phyloP scores from a whole-genome alignment of 164 flowering plant genomes.

The Euptelea pleiosperma region DNA sequence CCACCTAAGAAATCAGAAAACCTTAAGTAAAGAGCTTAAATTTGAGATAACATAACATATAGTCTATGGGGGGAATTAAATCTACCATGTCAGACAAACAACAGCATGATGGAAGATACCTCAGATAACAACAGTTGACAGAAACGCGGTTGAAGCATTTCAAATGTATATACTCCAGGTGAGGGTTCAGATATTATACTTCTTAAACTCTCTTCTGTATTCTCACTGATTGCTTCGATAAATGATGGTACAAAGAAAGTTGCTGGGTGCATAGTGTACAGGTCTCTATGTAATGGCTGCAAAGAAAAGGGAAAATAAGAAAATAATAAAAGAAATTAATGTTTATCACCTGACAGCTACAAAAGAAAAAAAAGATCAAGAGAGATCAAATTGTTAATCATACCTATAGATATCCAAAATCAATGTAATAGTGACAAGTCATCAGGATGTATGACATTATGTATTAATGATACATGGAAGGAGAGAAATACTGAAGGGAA shows the following conservation, averaged over 20 bases:
- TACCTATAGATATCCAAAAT: too few relatives aligned
- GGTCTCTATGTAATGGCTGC: slow-evolving; percentile 72
- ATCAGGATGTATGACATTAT: too few relatives aligned
- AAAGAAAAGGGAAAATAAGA: slow-evolving; percentile 20
- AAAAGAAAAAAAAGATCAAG: too few relatives aligned
- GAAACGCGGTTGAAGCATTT: slow-evolving; percentile 75
- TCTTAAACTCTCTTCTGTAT: slow-evolving; percentile 68
- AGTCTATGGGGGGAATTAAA: slow-evolving; percentile 13
- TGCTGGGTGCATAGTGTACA: slow-evolving; percentile 56
- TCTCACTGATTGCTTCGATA: slow-evolving; percentile 66
- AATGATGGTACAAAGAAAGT: slow-evolving; percentile 79
- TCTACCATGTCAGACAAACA: slow-evolving; percentile 4
- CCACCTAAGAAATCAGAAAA: slow-evolving; percentile 63
- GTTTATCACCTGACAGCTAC: too few relatives aligned
- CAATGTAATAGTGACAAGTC: too few relatives aligned
- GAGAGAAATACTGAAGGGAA: too few relatives aligned
- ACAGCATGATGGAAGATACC: slow-evolving; percentile 36
- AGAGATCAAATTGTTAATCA: too few relatives aligned
- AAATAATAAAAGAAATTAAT: too few relatives aligned
- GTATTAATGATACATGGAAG: too few relatives aligned
- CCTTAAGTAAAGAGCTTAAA: slow-evolving; percentile 26
- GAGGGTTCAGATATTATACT: slow-evolving; percentile 70
- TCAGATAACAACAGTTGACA: slow-evolving; percentile 64
- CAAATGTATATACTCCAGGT: slow-evolving; percentile 80
- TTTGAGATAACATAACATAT: slow-evolving; percentile 1